Evolutionary conservation across 805 yeast genomes (phyloP), one percentile per base, ranked within the genome.

Genomic region (Cyberlindnera amylophila): DNA sequence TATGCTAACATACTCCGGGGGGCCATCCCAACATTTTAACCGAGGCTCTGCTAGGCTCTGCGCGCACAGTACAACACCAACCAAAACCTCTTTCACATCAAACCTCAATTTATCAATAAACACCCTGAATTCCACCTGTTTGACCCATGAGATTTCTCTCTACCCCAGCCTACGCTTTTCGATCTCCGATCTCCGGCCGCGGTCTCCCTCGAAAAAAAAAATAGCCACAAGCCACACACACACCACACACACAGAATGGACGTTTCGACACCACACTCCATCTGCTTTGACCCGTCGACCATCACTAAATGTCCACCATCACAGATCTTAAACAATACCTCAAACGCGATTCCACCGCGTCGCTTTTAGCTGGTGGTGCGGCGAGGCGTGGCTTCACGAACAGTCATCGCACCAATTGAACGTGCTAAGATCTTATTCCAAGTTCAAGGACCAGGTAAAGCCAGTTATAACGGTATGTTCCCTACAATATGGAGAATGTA

Each of bases 371-470:
- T 6, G 95, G 95, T 13, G 93, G 93, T 6, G 54, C 80, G 8
- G 91, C 82, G 46, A 2, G 95, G 95, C 14, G 88, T 88, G 0
- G 69, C 83, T 0, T 86, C 96, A 2, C 71, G 98, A 41, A 91
- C 98, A 0, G 87, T 85, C 1, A 96, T 90, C 6, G 86, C 96
- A 11, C 99, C 99, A 1, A 81, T 91, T 64, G 99, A 91, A 62
- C 71, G 99, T 52, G 95, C 93, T 53, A 91, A 91, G 64, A 93
- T 93, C 49, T 64, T 91, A 19, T 78, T 89, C 54, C 99, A 91
- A 64, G 80, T 93, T 28, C 97, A 91, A 63, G 93, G 74, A 65
- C 32, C 71, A 59, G 45, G 73, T 63, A 48, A 64, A 42, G 44
- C 59, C 44, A 48, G 69, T 42, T 74, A 79, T 55, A 74, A 77